These are phyloP conservation scores for Talaromyces islandicus DNA, from an alignment of 2,329 filamentous ascomycete genomes.

Conservation along the genomic window DNA sequence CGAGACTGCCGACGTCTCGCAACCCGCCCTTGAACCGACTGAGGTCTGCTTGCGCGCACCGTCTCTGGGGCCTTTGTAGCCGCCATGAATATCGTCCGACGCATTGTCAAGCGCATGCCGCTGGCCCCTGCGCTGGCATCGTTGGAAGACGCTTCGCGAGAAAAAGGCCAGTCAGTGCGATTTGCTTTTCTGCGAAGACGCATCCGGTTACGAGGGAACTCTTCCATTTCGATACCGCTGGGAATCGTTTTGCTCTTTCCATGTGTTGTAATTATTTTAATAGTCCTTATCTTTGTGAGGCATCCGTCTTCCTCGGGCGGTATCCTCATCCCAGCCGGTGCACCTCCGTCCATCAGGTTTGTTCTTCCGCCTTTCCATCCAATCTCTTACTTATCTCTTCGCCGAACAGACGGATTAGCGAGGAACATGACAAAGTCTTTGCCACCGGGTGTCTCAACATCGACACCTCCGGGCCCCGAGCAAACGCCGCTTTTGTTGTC, in stretches of 20 bases:
- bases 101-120: conserved; percentile 48
- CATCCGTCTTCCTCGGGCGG: conserved; percentile 77
- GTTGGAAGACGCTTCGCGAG: conserved; percentile 41
- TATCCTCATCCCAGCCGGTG: conserved; percentile 80
- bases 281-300: conserved; percentile 80
- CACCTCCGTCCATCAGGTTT: conserved; percentile 84
- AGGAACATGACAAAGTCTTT: conserved; percentile 96
- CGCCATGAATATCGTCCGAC: conserved; percentile 50
- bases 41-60: conserved; percentile 17
- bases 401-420: conserved; percentile 75
- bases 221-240: conserved; percentile 83
- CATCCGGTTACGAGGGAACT: conserved; percentile 84
- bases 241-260: conserved; percentile 92
- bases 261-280: conserved; percentile 81
- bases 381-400: background rate
- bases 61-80: conserved; percentile 15
- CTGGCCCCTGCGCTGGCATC: conserved; percentile 39
- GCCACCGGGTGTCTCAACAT: conserved; percentile 75
- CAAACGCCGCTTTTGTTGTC: conserved; percentile 93
- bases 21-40: conserved; percentile 9
- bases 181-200: conserved; percentile 81
- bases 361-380: conserved; percentile 20
- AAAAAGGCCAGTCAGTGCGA: conserved; percentile 42
- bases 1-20: conserved; percentile 10
- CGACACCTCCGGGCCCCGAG: conserved; percentile 70